Evolutionary conservation across 495 filamentous ascomycete species (phyloP).

Genomic region (Hypoxylon trugodes): DNA sequence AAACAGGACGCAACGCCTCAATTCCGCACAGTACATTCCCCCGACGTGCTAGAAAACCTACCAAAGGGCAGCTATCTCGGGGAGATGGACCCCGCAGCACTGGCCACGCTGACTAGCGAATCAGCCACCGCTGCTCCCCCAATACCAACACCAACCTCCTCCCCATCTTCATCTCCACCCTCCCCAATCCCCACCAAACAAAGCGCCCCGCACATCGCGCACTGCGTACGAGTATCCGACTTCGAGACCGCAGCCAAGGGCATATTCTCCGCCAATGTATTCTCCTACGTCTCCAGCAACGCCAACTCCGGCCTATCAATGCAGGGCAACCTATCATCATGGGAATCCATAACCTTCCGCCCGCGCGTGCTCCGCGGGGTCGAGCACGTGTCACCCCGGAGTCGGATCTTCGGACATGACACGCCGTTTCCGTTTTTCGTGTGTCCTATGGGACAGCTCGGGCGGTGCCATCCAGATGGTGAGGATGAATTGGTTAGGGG

Average conservation of each 20-base stretch:
- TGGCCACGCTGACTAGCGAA: conserved; percentile 35
- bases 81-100: conserved; percentile 69
- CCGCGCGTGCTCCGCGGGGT: conserved; percentile 80
- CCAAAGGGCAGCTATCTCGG: conserved; percentile 71
- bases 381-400: conserved; percentile 72
- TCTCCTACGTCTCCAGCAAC: conserved; percentile 86
- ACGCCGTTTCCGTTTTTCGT: conserved; percentile 80
- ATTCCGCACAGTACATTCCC: conserved; percentile 75
- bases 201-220: conserved; percentile 37
- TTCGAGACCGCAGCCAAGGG: conserved; percentile 80
- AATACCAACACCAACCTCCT: conserved; percentile 38
- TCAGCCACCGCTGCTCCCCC: not conserved
- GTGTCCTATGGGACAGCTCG: conserved; percentile 80
- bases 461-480: conserved; percentile 68
- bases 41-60: conserved; percentile 64
- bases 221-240: conserved; percentile 54
- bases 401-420: conserved; percentile 79
- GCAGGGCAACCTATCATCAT: conserved; percentile 85
- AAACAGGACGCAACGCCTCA: conserved; percentile 71
- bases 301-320: conserved; percentile 79
- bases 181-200: not conserved
- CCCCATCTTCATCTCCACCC: conserved; percentile 45
- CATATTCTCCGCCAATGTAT: conserved; percentile 81
- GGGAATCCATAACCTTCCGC: conserved; percentile 86
- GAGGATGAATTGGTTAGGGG: conserved; percentile 73